These are phyloP conservation scores for Lodderomyces theae DNA, from an alignment of 1,139 yeast genomes.

Conservation along the genomic window DNA sequence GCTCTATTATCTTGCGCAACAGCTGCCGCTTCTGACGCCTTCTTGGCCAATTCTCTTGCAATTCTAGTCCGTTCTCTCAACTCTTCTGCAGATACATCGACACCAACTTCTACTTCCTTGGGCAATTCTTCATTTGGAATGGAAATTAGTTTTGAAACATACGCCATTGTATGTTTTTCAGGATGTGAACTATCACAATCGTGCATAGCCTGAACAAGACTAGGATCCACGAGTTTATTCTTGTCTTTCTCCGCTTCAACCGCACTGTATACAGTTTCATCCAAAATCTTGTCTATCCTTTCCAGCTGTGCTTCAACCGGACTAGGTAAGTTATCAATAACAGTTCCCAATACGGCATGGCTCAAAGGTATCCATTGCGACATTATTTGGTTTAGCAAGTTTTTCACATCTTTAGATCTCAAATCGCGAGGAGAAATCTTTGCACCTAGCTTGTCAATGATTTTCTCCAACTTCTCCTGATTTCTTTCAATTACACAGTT, in stretches of 20 bases:
- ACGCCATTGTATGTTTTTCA: slow-evolving; percentile 67
- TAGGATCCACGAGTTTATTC: slow-evolving; percentile 40
- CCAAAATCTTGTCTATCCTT: slow-evolving; percentile 67
- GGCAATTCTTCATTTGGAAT: slow-evolving; percentile 83
- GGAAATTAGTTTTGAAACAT: slow-evolving; percentile 85
- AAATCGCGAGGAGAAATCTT: slow-evolving; percentile 74
- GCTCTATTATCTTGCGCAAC: slow-evolving; percentile 19
- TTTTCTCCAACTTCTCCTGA: slow-evolving; percentile 69
- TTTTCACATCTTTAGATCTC: slow-evolving; percentile 72
- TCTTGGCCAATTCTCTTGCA: slow-evolving; percentile 68
- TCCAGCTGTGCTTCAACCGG: slow-evolving; percentile 73
- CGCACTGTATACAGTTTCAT: slow-evolving; percentile 46
- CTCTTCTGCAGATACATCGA: slow-evolving; percentile 52
- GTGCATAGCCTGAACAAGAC: slow-evolving; percentile 54
- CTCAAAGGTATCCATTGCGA: slow-evolving; percentile 96
- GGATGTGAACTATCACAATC: slow-evolving; percentile 54
- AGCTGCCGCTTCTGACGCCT: slow-evolving; percentile 62
- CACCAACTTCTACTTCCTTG: slow-evolving; percentile 33
- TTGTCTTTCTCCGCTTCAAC: slow-evolving; percentile 29
- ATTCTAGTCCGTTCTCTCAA: slow-evolving; percentile 62
- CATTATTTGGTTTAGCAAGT: slow-evolving; percentile 65
- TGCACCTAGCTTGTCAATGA: slow-evolving; percentile 66
- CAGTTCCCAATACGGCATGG: slow-evolving; percentile 78
- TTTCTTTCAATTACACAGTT: slow-evolving; percentile 64
- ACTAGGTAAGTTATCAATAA: slow-evolving; percentile 81